Base-by-base conservation (phyloP, 345 rosid species). In the Euclidium syriacum region DNA sequence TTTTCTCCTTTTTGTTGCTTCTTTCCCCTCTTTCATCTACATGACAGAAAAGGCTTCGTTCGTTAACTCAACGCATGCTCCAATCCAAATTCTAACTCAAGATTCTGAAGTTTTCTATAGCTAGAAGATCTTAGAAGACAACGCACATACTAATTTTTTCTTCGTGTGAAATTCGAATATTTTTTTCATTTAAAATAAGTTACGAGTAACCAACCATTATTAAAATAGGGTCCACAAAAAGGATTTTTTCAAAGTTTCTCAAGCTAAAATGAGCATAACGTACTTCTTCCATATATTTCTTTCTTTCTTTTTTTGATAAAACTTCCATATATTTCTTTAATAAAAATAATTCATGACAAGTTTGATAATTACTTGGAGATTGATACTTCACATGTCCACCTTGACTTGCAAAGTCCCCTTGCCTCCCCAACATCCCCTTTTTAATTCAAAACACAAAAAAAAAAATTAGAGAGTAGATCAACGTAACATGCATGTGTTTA, bases 301-400 rank as follows among this genome's bases (percentile, higher is more conserved):
- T n/a, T n/a, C n/a, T 65, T 73, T 65, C 72, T 77, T 33, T 56
- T 51, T 16, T 42, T 9, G 25, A 30, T 8, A 20, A 6, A 39
- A 22, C 17, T 33, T 12, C 42, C 43, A 15, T 34, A 20, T 10
- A 23, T 40, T 7, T 17, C 38, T 5, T 8, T 17, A 49, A 33
- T 7, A 43, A 58, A 40, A 44, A 43, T 1, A 46, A 15, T 10
- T 35, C 34, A 6, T 46, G 67, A 53, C n/a, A 34, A 27, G 11
- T 9, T 35, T 20, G 14, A 15, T 11, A 38, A 47, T 63, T 63
- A 82, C 95, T 83, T 72, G 78, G 80, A 65, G 58, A 65, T 46
- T 73, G 78, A 77, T 72, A 74, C 65, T 65, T 80, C 48, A 71
- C 51, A 69, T 59, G 63, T 26, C 79, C 75, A 52, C 52, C 76